A percentile compares a stretch with the other conserved stretches of the same genome.
Evolutionary conservation across 768 basidiomycete species (phyloP).

Genomic region (Mycena latifolia): DNA sequence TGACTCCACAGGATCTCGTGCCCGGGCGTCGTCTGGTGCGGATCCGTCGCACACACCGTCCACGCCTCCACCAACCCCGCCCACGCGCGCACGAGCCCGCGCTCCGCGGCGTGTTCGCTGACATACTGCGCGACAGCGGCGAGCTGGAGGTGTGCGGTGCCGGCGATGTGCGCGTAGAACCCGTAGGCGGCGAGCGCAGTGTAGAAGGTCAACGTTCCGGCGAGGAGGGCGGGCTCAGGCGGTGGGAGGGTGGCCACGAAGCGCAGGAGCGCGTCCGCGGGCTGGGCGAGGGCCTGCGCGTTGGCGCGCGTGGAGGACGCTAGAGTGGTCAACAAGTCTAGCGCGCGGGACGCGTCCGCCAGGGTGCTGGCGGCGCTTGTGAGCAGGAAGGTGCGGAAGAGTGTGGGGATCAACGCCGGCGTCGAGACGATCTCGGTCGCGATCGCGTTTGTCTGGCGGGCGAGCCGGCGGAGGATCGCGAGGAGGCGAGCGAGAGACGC

Average conservation of each 20-base stretch:
- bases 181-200: constrained; percentile 81
- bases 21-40: constrained; percentile 86
- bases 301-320: constrained; percentile 76
- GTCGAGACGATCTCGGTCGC: constrained; percentile 66
- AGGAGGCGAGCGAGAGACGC: constrained; percentile 70
- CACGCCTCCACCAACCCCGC: constrained; percentile 73
- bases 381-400: constrained; percentile 70
- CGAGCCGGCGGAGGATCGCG: constrained; percentile 70
- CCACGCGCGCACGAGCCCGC: constrained; percentile 61
- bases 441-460: constrained; percentile 65
- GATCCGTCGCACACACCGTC: constrained; percentile 89
- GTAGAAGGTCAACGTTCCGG: constrained; percentile 74
- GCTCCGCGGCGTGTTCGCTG: constrained; percentile 48
- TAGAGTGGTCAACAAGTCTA: constrained; percentile 69
- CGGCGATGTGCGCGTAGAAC: constrained; percentile 76
- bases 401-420: constrained; percentile 61
- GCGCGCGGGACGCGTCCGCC: constrained; percentile 58
- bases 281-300: constrained; percentile 67
- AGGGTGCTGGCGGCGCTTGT: constrained; percentile 57
- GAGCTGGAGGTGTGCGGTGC: constrained; percentile 72
- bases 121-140: constrained; percentile 62
- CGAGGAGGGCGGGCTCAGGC: constrained; percentile 63
- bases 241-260: constrained; percentile 74
- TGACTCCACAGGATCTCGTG: constrained; percentile 95
- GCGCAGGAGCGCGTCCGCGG: constrained; percentile 76